Percentiles rank a stretch among this genome's conserved stretches.
phyloP scores from a whole-genome alignment of 179 eudicot genomes.

The Corrigiola litoralis region DNA sequence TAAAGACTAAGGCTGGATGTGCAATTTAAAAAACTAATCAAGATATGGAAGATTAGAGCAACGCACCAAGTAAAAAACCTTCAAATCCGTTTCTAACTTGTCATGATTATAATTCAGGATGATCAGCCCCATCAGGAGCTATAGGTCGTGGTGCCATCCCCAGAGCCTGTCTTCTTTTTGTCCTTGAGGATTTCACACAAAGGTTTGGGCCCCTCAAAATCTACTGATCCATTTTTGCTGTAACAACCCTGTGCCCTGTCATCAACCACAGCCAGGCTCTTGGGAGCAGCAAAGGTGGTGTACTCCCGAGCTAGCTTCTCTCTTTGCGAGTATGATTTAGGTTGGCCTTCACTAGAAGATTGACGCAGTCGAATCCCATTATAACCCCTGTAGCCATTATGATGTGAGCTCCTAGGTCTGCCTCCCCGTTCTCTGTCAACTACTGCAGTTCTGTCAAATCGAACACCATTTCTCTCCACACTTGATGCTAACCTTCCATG shows the following conservation, averaged over 20 bases:
- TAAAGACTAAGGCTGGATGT: slow-evolving; percentile 1
- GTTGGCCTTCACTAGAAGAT: slow-evolving; percentile 19
- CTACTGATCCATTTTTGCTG: slow-evolving; percentile 20
- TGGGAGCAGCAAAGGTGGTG: slow-evolving; percentile 39
- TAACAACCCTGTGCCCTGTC: slow-evolving; percentile 25
- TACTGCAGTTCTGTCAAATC: slow-evolving; percentile 16
- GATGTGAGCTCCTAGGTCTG: slow-evolving; percentile 19
- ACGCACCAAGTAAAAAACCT: background rate
- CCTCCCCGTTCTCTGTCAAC: slow-evolving; percentile 9
- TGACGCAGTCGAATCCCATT: slow-evolving; percentile 22
- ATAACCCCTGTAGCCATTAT: slow-evolving; percentile 19
- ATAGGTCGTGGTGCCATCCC: slow-evolving; percentile 8
- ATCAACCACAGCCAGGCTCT: slow-evolving; percentile 45
- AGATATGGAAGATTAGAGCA: slow-evolving; percentile 1
- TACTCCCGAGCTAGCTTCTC: slow-evolving; percentile 22
- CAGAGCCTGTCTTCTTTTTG: slow-evolving; percentile 37
- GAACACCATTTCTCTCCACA: slow-evolving; percentile 24
- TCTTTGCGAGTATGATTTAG: slow-evolving; percentile 22
- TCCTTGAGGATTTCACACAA: slow-evolving; percentile 57
- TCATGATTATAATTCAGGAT: background rate
- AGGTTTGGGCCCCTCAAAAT: slow-evolving; percentile 64
- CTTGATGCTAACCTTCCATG: slow-evolving; percentile 31
- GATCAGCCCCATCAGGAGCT: slow-evolving; percentile 16
- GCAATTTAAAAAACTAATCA: background rate
- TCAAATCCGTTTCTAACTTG: background rate